Evolutionary conservation across 768 basidiomycete genomes (phyloP).

Genomic region (Boletus patriciae): DNA sequence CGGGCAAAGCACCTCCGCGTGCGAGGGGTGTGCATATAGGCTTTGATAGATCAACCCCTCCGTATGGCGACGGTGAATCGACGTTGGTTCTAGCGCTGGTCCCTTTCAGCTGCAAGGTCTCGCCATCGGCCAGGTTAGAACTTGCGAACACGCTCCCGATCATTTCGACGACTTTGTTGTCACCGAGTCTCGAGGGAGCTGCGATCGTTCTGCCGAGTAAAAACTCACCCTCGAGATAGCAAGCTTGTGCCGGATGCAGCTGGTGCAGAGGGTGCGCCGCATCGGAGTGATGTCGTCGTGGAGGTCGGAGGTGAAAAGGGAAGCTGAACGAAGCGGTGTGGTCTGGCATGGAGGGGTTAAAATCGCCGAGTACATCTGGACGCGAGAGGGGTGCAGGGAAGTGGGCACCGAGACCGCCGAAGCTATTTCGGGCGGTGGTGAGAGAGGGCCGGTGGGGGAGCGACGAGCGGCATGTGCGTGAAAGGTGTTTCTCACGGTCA

Average conservation of each 20-base stretch:
- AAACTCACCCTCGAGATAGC: constrained; percentile 94
- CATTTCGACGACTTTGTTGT: constrained; percentile 88
- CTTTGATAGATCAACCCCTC: constrained; percentile 36
- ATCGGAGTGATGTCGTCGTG: constrained; percentile 90
- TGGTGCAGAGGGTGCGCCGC: constrained; percentile 67
- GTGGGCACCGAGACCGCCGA: too few relatives aligned
- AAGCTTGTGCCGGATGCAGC: constrained; percentile 85
- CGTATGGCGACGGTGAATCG: too few relatives aligned
- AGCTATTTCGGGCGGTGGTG: too few relatives aligned
- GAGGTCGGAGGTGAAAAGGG: constrained; percentile 57
- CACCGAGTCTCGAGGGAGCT: constrained; percentile 83
- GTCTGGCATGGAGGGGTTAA: constrained; percentile 86
- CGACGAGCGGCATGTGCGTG: too few relatives aligned
- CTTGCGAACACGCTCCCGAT: constrained; percentile 89
- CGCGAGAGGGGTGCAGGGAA: constrained; percentile 73
- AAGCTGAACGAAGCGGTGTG: constrained; percentile 65
- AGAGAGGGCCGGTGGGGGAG: too few relatives aligned
- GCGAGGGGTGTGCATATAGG: constrained; percentile 43
- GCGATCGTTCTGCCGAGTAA: constrained; percentile 90
- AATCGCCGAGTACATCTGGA: constrained; percentile 87
- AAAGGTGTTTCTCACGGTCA: too few relatives aligned
- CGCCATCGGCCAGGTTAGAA: constrained; percentile 96
- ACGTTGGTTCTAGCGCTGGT: too few relatives aligned
- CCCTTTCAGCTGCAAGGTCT: constrained; percentile 72
- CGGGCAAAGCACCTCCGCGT: constrained; percentile 26